Evolutionary conservation across 1,284 basidiomycete genomes (phyloP).

Genomic region (Rhodotorula mucilaginosa): DNA sequence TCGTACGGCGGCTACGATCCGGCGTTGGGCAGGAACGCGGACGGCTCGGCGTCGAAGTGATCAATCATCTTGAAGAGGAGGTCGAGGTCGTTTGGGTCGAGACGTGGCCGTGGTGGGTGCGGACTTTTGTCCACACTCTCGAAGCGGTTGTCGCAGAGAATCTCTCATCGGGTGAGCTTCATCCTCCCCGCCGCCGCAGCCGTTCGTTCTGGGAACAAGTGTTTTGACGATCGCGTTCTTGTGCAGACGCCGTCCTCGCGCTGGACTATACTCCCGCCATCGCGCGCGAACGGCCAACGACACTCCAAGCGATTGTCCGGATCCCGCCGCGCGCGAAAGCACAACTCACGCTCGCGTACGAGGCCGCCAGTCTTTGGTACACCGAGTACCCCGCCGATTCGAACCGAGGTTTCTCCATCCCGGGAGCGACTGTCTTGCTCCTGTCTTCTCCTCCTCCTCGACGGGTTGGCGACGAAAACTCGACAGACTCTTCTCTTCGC

Average conservation of each 20-base stretch:
- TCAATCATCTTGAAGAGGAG: conserved; percentile 60
- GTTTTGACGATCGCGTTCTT: neutral
- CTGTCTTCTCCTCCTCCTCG: conserved; percentile 48
- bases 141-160: conserved; percentile 47
- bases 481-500: neutral
- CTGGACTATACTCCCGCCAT: conserved; percentile 67
- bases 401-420: conserved; percentile 88
- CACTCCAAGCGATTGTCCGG: conserved; percentile 67
- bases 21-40: conserved; percentile 76
- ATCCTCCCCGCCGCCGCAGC: neutral
- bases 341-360: conserved; percentile 68
- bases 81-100: conserved; percentile 75
- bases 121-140: conserved; percentile 82
- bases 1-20: conserved; percentile 59
- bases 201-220: too few species aligned
- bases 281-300: conserved; percentile 66
- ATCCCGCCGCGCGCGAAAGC: conserved; percentile 68
- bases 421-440: conserved; percentile 59
- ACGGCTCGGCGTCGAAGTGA: conserved; percentile 65
- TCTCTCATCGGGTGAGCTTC: neutral
- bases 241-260: conserved; percentile 37
- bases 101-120: conserved; percentile 88
- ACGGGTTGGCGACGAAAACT: conserved; percentile 63
- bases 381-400: conserved; percentile 95
- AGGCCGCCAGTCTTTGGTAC: conserved; percentile 84